Conservation (phyloP, 345 rosid genomes). For the Adansonia digitata region DNA sequence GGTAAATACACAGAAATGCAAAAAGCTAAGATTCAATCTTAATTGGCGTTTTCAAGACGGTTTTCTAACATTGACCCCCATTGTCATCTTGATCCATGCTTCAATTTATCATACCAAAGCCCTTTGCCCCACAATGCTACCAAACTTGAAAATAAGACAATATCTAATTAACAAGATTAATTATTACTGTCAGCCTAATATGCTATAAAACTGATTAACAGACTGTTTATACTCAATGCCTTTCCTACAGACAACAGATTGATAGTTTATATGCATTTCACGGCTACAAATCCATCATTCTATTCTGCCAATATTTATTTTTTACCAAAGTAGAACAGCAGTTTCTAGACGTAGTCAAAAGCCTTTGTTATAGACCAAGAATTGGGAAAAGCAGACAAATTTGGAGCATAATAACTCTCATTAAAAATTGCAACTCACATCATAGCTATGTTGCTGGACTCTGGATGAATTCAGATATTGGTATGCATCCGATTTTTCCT, state of each 20-base stretch:
- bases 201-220: neutral
- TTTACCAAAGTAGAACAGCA: neutral
- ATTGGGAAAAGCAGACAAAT: neutral
- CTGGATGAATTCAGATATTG: too few relatives aligned
- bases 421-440: neutral
- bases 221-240: neutral
- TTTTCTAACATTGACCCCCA: neutral
- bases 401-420: neutral
- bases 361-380: neutral
- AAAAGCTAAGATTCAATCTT: neutral
- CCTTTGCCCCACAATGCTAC: too few relatives aligned
- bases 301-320: neutral
- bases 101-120: too few relatives aligned
- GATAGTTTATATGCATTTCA: neutral
- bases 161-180: neutral
- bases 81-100: neutral
- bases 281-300: neutral
- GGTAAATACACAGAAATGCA: neutral
- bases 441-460: too few relatives aligned
- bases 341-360: neutral
- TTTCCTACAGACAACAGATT: neutral
- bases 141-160: neutral
- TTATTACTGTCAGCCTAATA: neutral
- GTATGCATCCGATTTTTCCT: too few relatives aligned
- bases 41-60: neutral